Evolutionary conservation across 371 early-diverging fungal genomes (phyloP).

Genomic region (Batkoa obscura): DNA sequence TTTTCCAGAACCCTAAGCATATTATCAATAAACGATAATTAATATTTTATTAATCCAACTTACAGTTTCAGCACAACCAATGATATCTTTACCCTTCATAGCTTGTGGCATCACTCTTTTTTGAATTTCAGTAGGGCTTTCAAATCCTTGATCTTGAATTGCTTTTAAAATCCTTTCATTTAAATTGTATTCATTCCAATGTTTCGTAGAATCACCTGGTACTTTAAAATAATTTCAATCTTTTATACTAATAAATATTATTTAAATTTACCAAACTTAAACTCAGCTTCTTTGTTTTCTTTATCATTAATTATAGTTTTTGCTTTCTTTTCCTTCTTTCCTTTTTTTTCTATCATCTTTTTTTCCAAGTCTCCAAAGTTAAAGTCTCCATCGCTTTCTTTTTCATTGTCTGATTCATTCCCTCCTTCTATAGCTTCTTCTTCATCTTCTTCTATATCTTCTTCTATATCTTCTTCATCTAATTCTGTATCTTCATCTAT

Average conservation of each 20-base stretch:
- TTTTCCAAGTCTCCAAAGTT: slow-evolving; percentile 38
- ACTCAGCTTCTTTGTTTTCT: slow-evolving; percentile 20
- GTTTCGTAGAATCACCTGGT: not conserved
- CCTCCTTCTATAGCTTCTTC: slow-evolving; percentile 9
- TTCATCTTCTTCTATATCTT: slow-evolving; percentile 10
- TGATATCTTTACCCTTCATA: slow-evolving; percentile 58
- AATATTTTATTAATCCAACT: not conserved
- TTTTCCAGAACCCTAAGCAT: slow-evolving; percentile 67
- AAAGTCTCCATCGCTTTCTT: slow-evolving; percentile 14
- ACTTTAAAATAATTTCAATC: not conserved
- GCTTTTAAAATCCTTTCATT: slow-evolving; percentile 30
- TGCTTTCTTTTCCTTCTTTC: slow-evolving; percentile 19
- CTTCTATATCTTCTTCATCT: not conserved
- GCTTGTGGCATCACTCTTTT: slow-evolving; percentile 56
- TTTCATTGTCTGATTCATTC: not conserved
- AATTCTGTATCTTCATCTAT: not conserved
- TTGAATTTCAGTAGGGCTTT: slow-evolving; percentile 89
- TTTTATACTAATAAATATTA: not conserved
- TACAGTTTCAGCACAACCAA: slow-evolving; percentile 95
- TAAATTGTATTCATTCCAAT: slow-evolving; percentile 15
- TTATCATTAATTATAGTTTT: slow-evolving; percentile 16
- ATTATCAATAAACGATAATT: not conserved
- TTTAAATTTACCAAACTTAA: not conserved
- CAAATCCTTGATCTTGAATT: slow-evolving; percentile 46
- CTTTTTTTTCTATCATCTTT: slow-evolving; percentile 18